Percentiles rank a stretch among this genome's conserved stretches.
Evolutionary conservation across 306 rosid genomes (phyloP).

Genomic region (Oemleria cerasiformis): DNA sequence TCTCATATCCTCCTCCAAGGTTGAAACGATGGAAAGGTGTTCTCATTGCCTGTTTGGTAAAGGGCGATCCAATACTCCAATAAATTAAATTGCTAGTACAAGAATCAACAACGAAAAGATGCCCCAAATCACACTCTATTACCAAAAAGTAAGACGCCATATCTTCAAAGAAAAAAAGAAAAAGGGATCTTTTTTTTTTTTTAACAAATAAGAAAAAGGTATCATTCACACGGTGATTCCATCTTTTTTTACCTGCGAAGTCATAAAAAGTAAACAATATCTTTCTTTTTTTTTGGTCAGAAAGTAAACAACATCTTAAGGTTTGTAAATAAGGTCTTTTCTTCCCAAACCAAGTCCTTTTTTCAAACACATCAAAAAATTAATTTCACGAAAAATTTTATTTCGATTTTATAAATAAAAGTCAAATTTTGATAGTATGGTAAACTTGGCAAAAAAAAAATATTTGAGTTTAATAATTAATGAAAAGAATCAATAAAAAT

Average conservation of each 20-base stretch:
- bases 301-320: too few relatives aligned
- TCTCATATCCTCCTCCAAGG: slow-evolving; percentile 18
- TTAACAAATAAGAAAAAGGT: slow-evolving; percentile 12
- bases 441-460: too few relatives aligned
- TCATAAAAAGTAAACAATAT: too few relatives aligned
- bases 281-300: too few relatives aligned
- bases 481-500: too few relatives aligned
- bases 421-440: too few relatives aligned
- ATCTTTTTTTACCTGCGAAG: slow-evolving; percentile 5
- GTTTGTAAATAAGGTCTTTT: too few relatives aligned
- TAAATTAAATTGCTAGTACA: slow-evolving; percentile 39
- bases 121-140: slow-evolving; percentile 45
- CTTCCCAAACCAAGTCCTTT: too few relatives aligned
- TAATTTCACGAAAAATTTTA: too few relatives aligned
- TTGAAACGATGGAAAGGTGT: slow-evolving; percentile 44
- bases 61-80: slow-evolving; percentile 53
- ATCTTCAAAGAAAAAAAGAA: slow-evolving; percentile 35
- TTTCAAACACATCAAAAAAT: too few relatives aligned
- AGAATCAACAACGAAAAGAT: slow-evolving; percentile 43
- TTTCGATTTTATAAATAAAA: too few relatives aligned
- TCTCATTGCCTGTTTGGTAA: slow-evolving; percentile 54
- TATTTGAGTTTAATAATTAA: too few relatives aligned
- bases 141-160: slow-evolving; percentile 46
- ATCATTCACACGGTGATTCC: slow-evolving; percentile 19
- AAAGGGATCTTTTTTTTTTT: slow-evolving; percentile 16